Evolutionary conservation across 2,329 filamentous ascomycete species (phyloP).

Genomic region (Venturia nashicola): DNA sequence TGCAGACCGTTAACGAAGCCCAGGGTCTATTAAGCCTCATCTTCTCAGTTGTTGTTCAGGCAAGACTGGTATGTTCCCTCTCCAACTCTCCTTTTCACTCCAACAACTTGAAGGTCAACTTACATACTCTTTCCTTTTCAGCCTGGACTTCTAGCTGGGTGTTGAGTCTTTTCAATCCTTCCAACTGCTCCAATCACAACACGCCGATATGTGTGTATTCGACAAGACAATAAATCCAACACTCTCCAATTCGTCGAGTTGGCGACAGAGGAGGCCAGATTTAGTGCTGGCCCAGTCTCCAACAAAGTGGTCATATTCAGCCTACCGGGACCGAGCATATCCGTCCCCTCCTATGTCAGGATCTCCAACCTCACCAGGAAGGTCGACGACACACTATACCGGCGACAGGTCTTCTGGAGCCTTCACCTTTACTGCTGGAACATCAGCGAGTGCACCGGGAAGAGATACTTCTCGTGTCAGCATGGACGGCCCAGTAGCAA

Average conservation of each 20-base stretch:
- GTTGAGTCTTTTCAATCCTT: constrained; percentile 4
- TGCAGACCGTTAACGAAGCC: constrained; percentile 2
- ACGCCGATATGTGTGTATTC: constrained; percentile 30
- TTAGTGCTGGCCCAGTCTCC: constrained; percentile 22
- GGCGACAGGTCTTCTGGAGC: constrained; percentile 11
- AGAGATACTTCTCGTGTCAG: not conserved
- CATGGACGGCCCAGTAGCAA: constrained; percentile 5
- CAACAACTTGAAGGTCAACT: not conserved
- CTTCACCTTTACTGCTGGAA: not conserved
- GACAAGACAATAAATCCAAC: constrained; percentile 24
- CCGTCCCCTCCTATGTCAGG: constrained; percentile 41
- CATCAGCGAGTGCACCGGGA: not conserved
- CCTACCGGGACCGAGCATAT: constrained; percentile 26
- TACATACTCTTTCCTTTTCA: constrained; percentile 3
- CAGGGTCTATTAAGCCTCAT: constrained; percentile 7
- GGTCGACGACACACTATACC: constrained; percentile 13
- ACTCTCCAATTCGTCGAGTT: constrained; percentile 23
- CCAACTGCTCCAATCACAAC: not conserved
- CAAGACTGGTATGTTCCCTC: constrained; percentile 1
- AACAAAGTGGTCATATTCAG: constrained; percentile 21
- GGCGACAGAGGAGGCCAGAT: constrained; percentile 24
- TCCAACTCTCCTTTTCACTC: not conserved
- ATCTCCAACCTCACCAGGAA: constrained; percentile 31
- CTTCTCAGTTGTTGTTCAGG: constrained; percentile 1
- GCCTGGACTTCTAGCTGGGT: constrained; percentile 1